phyloP scores from a whole-genome alignment of 345 rosid species.

The Anastatica hierochuntica region DNA sequence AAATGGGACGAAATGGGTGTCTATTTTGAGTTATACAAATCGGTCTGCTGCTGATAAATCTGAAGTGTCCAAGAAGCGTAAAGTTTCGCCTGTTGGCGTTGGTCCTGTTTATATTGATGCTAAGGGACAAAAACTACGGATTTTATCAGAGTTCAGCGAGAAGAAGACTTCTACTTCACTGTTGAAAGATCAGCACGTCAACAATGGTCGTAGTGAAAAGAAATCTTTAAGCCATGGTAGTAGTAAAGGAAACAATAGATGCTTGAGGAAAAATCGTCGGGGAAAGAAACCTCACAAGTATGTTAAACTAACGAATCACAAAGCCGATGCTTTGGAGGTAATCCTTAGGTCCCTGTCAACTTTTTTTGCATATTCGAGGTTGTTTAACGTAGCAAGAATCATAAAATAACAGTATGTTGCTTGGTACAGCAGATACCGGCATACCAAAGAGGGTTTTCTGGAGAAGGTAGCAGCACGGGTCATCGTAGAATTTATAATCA shows the following conservation, averaged over 20 bases:
- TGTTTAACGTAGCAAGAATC: constrained; percentile 19
- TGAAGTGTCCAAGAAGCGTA: constrained; percentile 37
- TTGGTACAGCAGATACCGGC: constrained; percentile 31
- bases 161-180: constrained; percentile 15
- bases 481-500: constrained; percentile 47
- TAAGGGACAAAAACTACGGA: constrained; percentile 72
- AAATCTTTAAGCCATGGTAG: constrained; percentile 30
- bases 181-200: neutral
- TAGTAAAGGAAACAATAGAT: constrained; percentile 30
- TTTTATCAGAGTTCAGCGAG: constrained; percentile 49
- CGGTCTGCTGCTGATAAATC: constrained; percentile 28
- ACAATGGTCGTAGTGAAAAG: neutral
- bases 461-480: constrained; percentile 35
- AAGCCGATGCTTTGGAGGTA: constrained; percentile 50
- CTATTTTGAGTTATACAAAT: constrained; percentile 31
- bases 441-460: constrained; percentile 29
- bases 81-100: constrained; percentile 33
- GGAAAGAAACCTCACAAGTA: constrained; percentile 44
- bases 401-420: constrained; percentile 21
- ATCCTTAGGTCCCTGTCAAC: too few relatives aligned
- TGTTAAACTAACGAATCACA: constrained; percentile 44
- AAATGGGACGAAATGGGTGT: constrained; percentile 46
- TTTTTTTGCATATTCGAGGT: neutral
- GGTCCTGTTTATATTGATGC: constrained; percentile 92
- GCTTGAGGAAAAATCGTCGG: constrained; percentile 38